Evolutionary conservation across 768 basidiomycete species (phyloP).

Genomic region (Tylopilus subfusipes): DNA sequence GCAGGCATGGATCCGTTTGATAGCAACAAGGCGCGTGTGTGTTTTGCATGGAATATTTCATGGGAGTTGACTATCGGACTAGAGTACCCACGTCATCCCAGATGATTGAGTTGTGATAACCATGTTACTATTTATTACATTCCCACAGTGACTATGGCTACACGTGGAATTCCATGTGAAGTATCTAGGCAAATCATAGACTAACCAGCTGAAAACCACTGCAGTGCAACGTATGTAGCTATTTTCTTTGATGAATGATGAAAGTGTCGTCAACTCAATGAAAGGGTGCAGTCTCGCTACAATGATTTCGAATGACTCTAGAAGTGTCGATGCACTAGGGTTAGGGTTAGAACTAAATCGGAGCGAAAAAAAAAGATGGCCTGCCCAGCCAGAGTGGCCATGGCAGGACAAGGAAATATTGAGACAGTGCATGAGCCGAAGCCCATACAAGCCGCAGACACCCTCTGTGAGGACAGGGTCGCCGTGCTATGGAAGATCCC

Average conservation of each 20-base stretch:
- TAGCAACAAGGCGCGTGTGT: conserved; percentile 30
- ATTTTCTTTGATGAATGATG: too few species aligned
- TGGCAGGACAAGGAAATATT: conserved; percentile 72
- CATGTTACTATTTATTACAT: too few species aligned
- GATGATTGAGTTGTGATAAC: conserved; percentile 23
- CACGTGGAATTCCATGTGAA: too few species aligned
- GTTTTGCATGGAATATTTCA: background rate
- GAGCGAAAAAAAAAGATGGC: conserved; percentile 39
- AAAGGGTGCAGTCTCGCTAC: too few species aligned
- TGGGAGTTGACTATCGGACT: background rate
- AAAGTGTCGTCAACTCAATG: too few species aligned
- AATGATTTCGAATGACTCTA: too few species aligned
- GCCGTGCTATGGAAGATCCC: conserved; percentile 65
- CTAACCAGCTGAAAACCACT: too few species aligned
- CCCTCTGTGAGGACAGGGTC: conserved; percentile 66
- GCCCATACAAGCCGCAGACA: conserved; percentile 57
- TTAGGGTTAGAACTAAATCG: conserved; percentile 42
- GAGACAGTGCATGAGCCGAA: conserved; percentile 68
- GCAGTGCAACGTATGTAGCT: background rate
- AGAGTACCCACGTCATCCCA: conserved; percentile 22
- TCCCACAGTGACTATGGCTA: too few species aligned
- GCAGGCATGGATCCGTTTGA: conserved; percentile 59
- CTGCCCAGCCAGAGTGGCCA: conserved; percentile 51
- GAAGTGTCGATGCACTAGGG: conserved; percentile 25
- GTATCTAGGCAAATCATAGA: too few species aligned